phyloP scores from a whole-genome alignment of 1,139 yeast species.

The Candida glucosophila region DNA sequence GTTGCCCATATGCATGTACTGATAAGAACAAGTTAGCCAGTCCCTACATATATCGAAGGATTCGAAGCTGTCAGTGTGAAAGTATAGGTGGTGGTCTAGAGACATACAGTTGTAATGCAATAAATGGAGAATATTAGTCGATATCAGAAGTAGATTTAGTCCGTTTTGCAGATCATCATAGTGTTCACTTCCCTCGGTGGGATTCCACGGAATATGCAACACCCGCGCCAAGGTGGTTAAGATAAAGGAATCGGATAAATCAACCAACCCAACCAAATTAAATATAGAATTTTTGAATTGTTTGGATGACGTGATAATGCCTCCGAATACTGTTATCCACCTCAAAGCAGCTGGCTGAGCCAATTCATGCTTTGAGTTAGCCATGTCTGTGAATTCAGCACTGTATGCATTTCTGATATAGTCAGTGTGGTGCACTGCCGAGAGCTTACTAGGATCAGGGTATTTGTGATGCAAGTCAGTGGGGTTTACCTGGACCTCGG shows the following conservation, averaged over 20 bases:
- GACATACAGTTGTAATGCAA: slow-evolving; percentile 43
- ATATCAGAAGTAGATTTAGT: slow-evolving; percentile 17
- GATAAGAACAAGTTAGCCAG: slow-evolving; percentile 34
- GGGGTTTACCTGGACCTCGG: slow-evolving; percentile 12
- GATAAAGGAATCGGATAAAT: slow-evolving; percentile 31
- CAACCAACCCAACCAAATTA: slow-evolving; percentile 33
- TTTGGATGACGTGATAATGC: slow-evolving; percentile 19
- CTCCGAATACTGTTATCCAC: slow-evolving; percentile 36
- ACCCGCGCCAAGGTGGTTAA: slow-evolving; percentile 37
- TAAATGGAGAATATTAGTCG: slow-evolving; percentile 32
- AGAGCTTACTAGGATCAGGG: slow-evolving; percentile 20
- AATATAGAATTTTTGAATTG: slow-evolving; percentile 21
- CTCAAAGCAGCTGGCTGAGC: slow-evolving; percentile 24
- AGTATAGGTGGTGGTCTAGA: slow-evolving; percentile 38
- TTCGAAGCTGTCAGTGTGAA: slow-evolving; percentile 23
- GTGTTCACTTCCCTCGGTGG: slow-evolving; percentile 26
- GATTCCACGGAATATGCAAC: slow-evolving; percentile 38
- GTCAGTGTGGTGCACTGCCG: slow-evolving; percentile 28
- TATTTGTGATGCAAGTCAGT: slow-evolving; percentile 12
- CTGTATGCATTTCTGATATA: slow-evolving; percentile 32
- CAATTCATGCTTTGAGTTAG: slow-evolving; percentile 28
- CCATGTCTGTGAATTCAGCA: slow-evolving; percentile 27
- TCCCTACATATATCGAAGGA: slow-evolving; percentile 29
- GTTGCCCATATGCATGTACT: slow-evolving; percentile 26
- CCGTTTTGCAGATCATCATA: slow-evolving; percentile 29